Evolutionary conservation across 805 yeast genomes (phyloP), one percentile per base, ranked within the genome.

Genomic region (Lipomyces yamanashiensis): DNA sequence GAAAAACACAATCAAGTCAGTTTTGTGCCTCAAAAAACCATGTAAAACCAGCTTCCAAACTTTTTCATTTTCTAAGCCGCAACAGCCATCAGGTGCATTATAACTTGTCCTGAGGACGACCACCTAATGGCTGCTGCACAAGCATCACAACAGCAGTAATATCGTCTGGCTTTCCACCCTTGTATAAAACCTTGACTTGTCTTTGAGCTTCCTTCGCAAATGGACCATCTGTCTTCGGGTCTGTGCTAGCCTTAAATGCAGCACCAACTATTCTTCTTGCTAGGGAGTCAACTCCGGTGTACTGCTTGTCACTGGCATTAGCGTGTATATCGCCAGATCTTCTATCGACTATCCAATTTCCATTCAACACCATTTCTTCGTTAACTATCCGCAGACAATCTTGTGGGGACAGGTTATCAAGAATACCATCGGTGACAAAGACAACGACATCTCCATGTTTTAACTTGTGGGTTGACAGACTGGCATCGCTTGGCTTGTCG

Each of bases 141-240:
- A 84, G 82, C 50, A 91, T 86, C 71, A 90, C 81, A 1, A 92
- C 88, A 17, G 88, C 84, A 0, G 98, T 91, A 44, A 95, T 88
- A 76, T 93, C 99, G 77, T 93, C 99, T 52, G 92, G 96, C 77
- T 93, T 93, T 13, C 99, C 99, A 40, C 99, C 98, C 63, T 85
- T 80, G 72, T 89, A 89, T 49, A 81, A 79, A 71, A 86, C 88
- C 2, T 88, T 88, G 1, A 90, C 84, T 56, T 87, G 74, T 68
- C 84, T 80, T 10, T 87, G 80, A 61, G 89, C 79, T 72, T 87
- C 90, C 75, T 88, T 92, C 7, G 97, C 88, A 76, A 93, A 93
- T 0, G 93, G 96, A 65, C 96, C 87, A 19, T 92, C 91, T 73
- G 82, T 89, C 61, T 83, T 79, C 13, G 87, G 83, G 74, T 93